Conservation (phyloP, 2,329 filamentous ascomycete species). For the Colletotrichum sp. region DNA sequence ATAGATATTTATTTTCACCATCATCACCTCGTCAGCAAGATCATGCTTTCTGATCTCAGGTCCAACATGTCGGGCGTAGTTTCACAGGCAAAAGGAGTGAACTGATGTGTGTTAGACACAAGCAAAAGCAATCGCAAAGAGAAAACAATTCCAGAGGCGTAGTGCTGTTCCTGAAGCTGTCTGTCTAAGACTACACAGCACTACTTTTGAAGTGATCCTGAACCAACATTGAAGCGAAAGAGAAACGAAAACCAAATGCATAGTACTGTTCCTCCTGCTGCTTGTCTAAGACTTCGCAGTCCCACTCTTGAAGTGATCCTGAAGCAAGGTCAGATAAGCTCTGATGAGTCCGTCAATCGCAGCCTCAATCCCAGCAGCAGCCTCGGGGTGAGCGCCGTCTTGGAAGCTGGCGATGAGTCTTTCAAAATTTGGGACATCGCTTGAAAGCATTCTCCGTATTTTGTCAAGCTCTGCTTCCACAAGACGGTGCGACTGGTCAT, state of each 20-base stretch:
- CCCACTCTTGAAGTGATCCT: background rate
- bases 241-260: background rate
- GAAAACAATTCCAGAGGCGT: too few species aligned
- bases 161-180: background rate
- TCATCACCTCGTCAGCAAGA: background rate
- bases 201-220: background rate
- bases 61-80: background rate
- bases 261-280: background rate
- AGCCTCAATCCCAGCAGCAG: background rate
- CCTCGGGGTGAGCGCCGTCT: background rate
- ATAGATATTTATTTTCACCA: background rate
- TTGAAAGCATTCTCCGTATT: background rate
- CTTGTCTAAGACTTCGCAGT: background rate
- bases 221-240: background rate
- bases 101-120: background rate
- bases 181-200: background rate
- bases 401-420: background rate
- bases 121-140: background rate
- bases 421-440: background rate
- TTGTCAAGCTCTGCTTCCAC: background rate
- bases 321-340: background rate
- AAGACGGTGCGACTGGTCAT: background rate
- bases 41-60: background rate
- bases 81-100: background rate
- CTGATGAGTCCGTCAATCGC: background rate